Base-by-base conservation (phyloP, 371 early-diverging fungal genomes). In the Rhizomucor pusillus region DNA sequence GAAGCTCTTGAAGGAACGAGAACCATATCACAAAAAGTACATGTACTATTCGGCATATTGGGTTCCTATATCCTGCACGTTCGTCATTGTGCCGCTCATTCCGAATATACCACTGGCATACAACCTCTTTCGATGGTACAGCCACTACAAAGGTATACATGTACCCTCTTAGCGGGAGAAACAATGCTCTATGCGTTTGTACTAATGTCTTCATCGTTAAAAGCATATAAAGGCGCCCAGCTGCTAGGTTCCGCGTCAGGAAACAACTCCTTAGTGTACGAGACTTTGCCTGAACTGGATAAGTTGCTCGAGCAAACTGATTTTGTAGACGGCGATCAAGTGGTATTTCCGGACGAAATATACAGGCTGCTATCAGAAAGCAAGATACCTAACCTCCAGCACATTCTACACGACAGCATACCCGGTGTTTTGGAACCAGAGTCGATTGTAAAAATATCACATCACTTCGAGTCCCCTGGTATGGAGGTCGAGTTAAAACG, bases 81-180 rank as follows among this genome's bases (percentile, higher is more conserved):
- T 90, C 73, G 82, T 76, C 4, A 61, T 91, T 54, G 84, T 92
- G 0, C 93, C 93, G 1, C 50, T 91, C 13, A 66, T 90, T 5
- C 93, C 93, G 33, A 92, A 92, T 66, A 83, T 92, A 43, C 90
- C 90, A 0, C 66, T 92, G 13, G 85, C 87, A 19, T 92, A 91
- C 67, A 92, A 92, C 57, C 54, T 88, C 20, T 91, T 88, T 58
- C 86, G 93, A 5, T 69, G 91, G 14, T 89, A 89, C 70, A 88
- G 88, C 44, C 90, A 92, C 54, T 91, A 87, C 69, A 86, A 86
- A 73, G 82, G 82, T 82, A 66, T 47, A 23, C 25, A 18, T 5
- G n/a, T 5, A 29, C 19, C 9, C n/a, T 11, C 7, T 41, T 11
- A 35, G 14, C n/a, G 35, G 19, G 24, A 23, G 18, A 13, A 41